Percentiles rank a stretch among this genome's conserved stretches.
phyloP scores from a whole-genome alignment of 1,284 basidiomycete genomes.

The Rhodotorula sp. region DNA sequence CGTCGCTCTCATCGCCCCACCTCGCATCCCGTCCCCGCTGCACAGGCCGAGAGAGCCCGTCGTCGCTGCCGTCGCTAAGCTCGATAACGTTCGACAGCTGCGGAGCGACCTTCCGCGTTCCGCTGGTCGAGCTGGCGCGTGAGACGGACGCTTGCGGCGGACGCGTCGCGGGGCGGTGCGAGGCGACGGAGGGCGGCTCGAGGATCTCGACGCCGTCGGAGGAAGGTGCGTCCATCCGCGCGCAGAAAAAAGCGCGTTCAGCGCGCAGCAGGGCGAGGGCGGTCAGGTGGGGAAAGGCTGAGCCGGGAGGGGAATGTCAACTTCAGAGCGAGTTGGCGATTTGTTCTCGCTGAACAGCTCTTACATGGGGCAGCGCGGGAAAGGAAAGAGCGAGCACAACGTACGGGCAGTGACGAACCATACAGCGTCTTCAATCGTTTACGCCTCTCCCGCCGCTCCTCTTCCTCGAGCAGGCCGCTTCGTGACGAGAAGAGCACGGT shows the following conservation, averaged over 20 bases:
- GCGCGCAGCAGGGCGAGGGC: not conserved
- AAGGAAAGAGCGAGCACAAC: no score
- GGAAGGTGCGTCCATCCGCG: not conserved
- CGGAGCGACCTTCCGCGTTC: no score
- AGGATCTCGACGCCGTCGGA: conserved; percentile 14
- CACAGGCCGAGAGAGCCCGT: not conserved
- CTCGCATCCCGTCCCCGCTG: not conserved
- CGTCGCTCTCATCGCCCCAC: not conserved
- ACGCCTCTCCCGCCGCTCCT: no score
- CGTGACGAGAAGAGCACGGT: no score
- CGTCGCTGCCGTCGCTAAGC: conserved; percentile 25
- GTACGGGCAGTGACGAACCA: no score
- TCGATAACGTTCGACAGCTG: conserved; percentile 8
- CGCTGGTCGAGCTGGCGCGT: not conserved
- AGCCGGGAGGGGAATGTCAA: not conserved
- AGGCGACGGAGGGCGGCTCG: not conserved
- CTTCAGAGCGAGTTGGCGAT: no score
- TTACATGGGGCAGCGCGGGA: no score
- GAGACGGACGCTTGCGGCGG: no score
- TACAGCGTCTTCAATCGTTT: no score
- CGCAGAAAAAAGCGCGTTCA: not conserved
- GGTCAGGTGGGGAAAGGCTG: not conserved
- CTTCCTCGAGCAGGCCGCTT: no score
- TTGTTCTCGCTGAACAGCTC: no score
- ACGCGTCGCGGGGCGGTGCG: not conserved